Evolutionary conservation across 129 eudicot species (phyloP).

Genomic region (Pittosporum tobira): DNA sequence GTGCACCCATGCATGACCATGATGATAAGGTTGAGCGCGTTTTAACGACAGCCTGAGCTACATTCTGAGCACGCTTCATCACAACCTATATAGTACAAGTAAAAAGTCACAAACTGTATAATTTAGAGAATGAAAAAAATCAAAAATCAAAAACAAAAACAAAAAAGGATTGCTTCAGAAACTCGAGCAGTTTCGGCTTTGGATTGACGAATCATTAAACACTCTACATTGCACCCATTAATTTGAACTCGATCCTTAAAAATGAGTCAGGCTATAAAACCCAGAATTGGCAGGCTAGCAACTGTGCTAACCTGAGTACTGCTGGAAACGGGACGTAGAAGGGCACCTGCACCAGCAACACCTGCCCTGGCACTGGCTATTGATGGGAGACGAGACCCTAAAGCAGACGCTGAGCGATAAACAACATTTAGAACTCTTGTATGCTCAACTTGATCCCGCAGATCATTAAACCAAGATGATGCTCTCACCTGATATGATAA

Average conservation of each 20-base stretch:
- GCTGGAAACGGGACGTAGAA: conserved; percentile 86
- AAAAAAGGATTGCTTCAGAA: no score
- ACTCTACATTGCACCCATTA: neutral
- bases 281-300: neutral
- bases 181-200: neutral
- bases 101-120: no score
- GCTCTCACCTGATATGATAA: conserved; percentile 70
- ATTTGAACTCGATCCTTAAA: neutral
- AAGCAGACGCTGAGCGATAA: conserved; percentile 89
- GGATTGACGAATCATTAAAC: no score
- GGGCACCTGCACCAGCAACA: conserved; percentile 95
- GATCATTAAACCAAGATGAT: conserved; percentile 93
- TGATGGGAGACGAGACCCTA: conserved; percentile 94
- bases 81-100: conserved; percentile 84
- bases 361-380: conserved; percentile 85
- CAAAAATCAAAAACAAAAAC: no score
- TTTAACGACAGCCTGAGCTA: conserved; percentile 89
- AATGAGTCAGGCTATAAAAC: neutral
- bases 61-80: conserved; percentile 93
- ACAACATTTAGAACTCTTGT: conserved; percentile 77
- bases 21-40: conserved; percentile 75
- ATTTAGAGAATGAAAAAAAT: no score
- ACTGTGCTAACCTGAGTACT: conserved; percentile 70
- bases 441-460: conserved; percentile 96
- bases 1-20: conserved; percentile 97